phyloP scores from a whole-genome alignment of 1,284 basidiomycete genomes.

The Tausonia pullulans region DNA sequence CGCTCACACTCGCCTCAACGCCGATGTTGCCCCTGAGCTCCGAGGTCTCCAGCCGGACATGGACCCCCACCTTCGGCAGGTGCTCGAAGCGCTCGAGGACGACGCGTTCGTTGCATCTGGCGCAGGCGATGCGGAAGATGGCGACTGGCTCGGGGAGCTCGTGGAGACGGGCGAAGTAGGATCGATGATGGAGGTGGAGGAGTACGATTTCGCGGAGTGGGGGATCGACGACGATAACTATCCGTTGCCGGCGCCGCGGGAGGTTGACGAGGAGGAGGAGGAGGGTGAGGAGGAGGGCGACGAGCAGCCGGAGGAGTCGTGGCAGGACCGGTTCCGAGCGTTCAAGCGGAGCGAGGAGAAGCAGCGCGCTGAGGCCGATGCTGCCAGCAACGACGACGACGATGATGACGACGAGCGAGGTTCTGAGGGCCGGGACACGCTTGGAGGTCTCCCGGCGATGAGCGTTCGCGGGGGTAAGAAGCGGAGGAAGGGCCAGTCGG shows the following conservation, averaged over 20 bases:
- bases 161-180: slow-evolving; percentile 42
- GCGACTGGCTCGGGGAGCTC: slow-evolving; percentile 50
- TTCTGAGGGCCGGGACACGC: slow-evolving; percentile 71
- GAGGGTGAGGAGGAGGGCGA: slow-evolving; percentile 57
- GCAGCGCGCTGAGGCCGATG: slow-evolving; percentile 28
- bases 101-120: slow-evolving; percentile 64
- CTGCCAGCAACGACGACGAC: slow-evolving; percentile 24
- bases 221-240: slow-evolving; percentile 31
- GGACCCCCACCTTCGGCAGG: slow-evolving; percentile 90
- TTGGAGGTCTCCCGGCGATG: slow-evolving; percentile 51
- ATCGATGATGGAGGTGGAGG: slow-evolving; percentile 25
- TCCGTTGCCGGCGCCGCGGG: slow-evolving; percentile 25
- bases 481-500: slow-evolving; percentile 57
- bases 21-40: slow-evolving; percentile 61
- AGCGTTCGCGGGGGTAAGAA: slow-evolving; percentile 62
- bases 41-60: slow-evolving; percentile 90
- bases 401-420: slow-evolving; percentile 27
- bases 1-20: slow-evolving; percentile 43
- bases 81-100: slow-evolving; percentile 88
- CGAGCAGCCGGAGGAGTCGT: slow-evolving; percentile 34
- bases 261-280: slow-evolving; percentile 23
- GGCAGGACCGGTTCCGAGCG: slow-evolving; percentile 63
- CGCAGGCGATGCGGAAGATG: slow-evolving; percentile 28
- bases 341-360: slow-evolving; percentile 52
- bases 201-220: slow-evolving; percentile 61